phyloP scores from a whole-genome alignment of 768 basidiomycete species.

The Psilocybe subaeruginosa region DNA sequence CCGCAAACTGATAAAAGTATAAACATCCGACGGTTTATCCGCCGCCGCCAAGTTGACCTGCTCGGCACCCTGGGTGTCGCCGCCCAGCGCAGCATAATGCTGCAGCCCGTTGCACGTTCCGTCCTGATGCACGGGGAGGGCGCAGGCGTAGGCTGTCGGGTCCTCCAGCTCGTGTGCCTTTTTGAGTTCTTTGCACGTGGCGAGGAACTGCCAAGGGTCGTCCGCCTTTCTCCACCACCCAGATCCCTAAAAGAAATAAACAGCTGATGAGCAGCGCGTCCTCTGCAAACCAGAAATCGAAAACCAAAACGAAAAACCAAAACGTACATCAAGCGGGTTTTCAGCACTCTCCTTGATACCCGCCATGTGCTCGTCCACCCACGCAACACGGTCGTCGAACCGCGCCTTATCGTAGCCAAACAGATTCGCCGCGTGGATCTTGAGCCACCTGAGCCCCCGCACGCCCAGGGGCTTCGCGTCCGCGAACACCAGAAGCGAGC shows the following conservation, averaged over 20 bases:
- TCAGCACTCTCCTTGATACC: conserved; percentile 84
- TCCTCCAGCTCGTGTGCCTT: conserved; percentile 76
- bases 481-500: conserved; percentile 85
- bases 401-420: conserved; percentile 94
- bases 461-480: conserved; percentile 79
- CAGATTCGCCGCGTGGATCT: conserved; percentile 92
- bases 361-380: conserved; percentile 70
- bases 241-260: conserved; percentile 47
- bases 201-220: conserved; percentile 97
- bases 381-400: conserved; percentile 90
- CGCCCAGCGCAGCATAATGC: conserved; percentile 97
- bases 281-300: neutral
- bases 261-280: too few species aligned
- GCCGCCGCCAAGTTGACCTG: conserved; percentile 91
- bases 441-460: conserved; percentile 90
- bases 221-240: conserved; percentile 93
- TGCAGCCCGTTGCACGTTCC: conserved; percentile 99
- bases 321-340: conserved; percentile 71
- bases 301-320: neutral
- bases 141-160: conserved; percentile 61
- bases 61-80: conserved; percentile 82
- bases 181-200: conserved; percentile 88
- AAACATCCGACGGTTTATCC: conserved; percentile 92
- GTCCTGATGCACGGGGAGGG: conserved; percentile 95
- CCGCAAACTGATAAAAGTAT: conserved; percentile 87